A percentile compares a stretch with the other conserved stretches of the same genome.
Evolutionary conservation across 441 rosid genomes (phyloP).

Genomic region (Francoa sonchifolia): DNA sequence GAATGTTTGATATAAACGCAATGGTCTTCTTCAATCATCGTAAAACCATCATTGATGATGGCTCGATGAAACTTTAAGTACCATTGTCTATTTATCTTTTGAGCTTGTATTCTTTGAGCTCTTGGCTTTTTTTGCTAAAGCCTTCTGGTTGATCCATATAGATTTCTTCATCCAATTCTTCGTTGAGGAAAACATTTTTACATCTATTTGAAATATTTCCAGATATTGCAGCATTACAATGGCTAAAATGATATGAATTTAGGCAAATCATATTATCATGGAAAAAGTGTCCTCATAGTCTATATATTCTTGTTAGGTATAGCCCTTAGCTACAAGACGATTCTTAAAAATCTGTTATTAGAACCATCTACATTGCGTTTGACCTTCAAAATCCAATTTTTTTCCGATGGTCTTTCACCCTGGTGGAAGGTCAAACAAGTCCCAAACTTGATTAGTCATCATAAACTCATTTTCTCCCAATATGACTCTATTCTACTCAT

Average conservation of each 20-base stretch:
- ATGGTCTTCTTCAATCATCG: constrained; percentile 2
- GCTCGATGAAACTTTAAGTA: background rate
- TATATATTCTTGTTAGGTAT: constrained; percentile 3
- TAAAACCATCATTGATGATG: background rate
- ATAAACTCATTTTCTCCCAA: background rate
- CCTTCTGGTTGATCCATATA: background rate
- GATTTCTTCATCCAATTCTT: background rate
- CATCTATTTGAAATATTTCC: constrained; percentile 1
- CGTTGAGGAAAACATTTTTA: no score
- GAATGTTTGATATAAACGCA: background rate
- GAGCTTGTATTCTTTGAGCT: background rate
- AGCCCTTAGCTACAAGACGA: background rate
- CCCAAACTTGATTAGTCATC: background rate
- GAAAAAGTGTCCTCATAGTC: constrained; percentile 1
- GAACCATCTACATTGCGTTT: constrained; percentile 1
- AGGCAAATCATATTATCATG: background rate
- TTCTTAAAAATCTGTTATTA: background rate
- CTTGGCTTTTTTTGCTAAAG: background rate
- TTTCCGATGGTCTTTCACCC: constrained; percentile 1
- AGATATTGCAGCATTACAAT: background rate
- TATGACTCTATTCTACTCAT: background rate
- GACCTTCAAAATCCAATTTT: constrained; percentile 7
- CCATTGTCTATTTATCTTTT: background rate
- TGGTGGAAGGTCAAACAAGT: background rate
- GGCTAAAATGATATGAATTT: background rate